phyloP scores from a whole-genome alignment of 1,139 yeast genomes.

The Trichomonascaceae sp. region DNA sequence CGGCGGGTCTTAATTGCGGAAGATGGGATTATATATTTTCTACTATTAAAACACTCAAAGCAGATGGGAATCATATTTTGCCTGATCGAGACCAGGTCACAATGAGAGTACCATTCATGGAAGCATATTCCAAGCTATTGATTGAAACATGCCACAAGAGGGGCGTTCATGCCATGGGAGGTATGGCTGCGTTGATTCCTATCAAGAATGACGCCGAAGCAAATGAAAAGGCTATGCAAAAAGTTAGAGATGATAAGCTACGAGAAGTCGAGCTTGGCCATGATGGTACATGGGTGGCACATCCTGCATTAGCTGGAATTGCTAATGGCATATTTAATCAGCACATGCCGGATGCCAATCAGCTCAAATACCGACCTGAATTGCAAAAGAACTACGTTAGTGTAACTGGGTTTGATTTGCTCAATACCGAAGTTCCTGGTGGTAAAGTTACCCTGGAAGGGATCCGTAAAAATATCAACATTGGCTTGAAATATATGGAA shows the following conservation, averaged over 20 bases:
- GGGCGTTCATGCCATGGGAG: slow-evolving; percentile 74
- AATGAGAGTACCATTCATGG: slow-evolving; percentile 70
- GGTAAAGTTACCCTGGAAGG: slow-evolving; percentile 66
- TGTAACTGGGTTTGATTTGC: slow-evolving; percentile 58
- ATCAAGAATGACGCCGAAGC: slow-evolving; percentile 59
- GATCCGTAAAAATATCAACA: slow-evolving; percentile 59
- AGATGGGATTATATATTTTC: slow-evolving; percentile 78
- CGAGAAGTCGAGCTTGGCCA: slow-evolving; percentile 69
- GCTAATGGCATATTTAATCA: slow-evolving; percentile 68
- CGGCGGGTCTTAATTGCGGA: slow-evolving; percentile 71
- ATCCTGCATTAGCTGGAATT: slow-evolving; percentile 67
- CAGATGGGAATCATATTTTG: slow-evolving; percentile 52
- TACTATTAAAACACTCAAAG: slow-evolving; percentile 58
- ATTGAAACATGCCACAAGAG: slow-evolving; percentile 66
- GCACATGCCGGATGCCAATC: slow-evolving; percentile 76
- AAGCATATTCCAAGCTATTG: slow-evolving; percentile 57
- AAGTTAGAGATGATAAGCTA: slow-evolving; percentile 61
- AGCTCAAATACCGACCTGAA: slow-evolving; percentile 52
- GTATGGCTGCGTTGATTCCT: slow-evolving; percentile 80
- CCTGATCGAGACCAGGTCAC: slow-evolving; percentile 71
- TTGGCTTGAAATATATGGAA: slow-evolving; percentile 69
- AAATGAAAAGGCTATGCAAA: slow-evolving; percentile 58
- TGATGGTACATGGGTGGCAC: slow-evolving; percentile 79
- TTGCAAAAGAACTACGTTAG: slow-evolving; percentile 34
- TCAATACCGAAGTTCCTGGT: slow-evolving; percentile 58